Base-by-base conservation (phyloP, 163 green algal genomes). In the Chlamydomonas reinhardtii region DNA sequence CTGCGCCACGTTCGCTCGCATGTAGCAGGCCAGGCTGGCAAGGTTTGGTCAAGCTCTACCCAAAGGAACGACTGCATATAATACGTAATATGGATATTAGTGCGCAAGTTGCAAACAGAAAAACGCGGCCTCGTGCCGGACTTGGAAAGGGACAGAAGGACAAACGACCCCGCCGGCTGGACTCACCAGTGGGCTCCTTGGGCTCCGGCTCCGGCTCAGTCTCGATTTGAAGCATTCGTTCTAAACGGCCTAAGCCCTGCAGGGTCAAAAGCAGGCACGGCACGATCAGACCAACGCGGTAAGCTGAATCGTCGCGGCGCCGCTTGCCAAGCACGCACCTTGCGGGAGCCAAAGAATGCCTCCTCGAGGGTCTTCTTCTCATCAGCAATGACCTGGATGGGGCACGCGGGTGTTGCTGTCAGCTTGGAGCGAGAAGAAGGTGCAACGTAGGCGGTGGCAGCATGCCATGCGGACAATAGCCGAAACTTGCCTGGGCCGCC, bases 181-280 rank as follows among this genome's bases (percentile, higher is more conserved):
- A 35, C 64, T 35, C 64, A 71, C 64, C 29, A 37, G 64, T 5
- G 64, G 29, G 64, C 62, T 74, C 76, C 43, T 83, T 76, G 15
- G 32, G 68, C 24, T 35, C 35, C 70, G 56, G 34, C 32, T 76
- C 76, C 6, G 11, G 15, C 24, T 66, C 62, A 17, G 43, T 19
- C 22, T 75, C 64, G 4, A 75, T 8, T 68, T 84, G 64, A 2
- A 75, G 62, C 39, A 75, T 84, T 0, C 76, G 64, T 8, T 84
- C 61, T 27, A 75, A 48, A n/a, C 75, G 76, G 27, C 76, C 66
- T 17, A 74, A 8, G 27, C 11, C 37, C 35, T 74, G 34, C 76
- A 65, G 61, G 6, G 34, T 8, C 4, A 0, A 14, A 72, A 54
- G n/a, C n/a, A n/a, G n/a, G n/a, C n/a, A n/a, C n/a, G n/a, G n/a